Percentiles rank a stretch among this genome's conserved stretches.
Conservation (phyloP, 2,329 filamentous ascomycete genomes). For the Pseudocercospora pini-densiflorae region DNA sequence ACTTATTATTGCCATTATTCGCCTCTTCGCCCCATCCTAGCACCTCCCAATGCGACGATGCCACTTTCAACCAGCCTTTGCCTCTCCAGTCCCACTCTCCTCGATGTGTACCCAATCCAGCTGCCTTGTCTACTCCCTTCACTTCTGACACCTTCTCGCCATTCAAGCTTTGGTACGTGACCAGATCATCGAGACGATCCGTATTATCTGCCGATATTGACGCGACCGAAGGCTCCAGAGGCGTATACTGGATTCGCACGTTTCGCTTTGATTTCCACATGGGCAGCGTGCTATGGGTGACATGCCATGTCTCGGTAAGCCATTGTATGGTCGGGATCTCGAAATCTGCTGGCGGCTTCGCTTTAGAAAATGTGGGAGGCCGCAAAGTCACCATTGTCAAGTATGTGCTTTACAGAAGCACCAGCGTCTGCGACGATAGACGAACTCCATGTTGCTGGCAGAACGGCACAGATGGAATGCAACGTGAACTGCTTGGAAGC, state of each 20-base stretch:
- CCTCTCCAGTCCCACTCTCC: constrained; percentile 76
- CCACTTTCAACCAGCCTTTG: constrained; percentile 73
- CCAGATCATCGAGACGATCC: constrained; percentile 70
- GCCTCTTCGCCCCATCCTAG: constrained; percentile 71
- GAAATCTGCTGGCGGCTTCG: constrained; percentile 38
- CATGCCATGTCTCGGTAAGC: constrained; percentile 71
- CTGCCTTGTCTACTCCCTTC: constrained; percentile 65
- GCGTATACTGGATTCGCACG: constrained; percentile 76
- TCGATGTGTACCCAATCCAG: constrained; percentile 35
- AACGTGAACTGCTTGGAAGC: not conserved
- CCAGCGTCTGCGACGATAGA: not conserved
- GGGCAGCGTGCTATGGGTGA: constrained; percentile 74
- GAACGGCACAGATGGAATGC: not conserved
- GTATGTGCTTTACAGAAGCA: constrained; percentile 3
- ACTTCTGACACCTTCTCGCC: constrained; percentile 62
- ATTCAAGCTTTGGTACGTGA: constrained; percentile 67
- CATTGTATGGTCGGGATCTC: constrained; percentile 59
- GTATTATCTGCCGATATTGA: constrained; percentile 41
- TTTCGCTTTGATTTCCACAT: constrained; percentile 85
- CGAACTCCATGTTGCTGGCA: constrained; percentile 17
- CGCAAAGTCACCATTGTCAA: constrained; percentile 35
- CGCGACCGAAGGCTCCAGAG: constrained; percentile 49
- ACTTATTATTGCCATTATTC: constrained; percentile 49
- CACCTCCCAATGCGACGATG: constrained; percentile 79
- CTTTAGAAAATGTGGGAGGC: constrained; percentile 39